phyloP scores from a whole-genome alignment of 371 early-diverging fungal genomes.

The Smittium culicis region DNA sequence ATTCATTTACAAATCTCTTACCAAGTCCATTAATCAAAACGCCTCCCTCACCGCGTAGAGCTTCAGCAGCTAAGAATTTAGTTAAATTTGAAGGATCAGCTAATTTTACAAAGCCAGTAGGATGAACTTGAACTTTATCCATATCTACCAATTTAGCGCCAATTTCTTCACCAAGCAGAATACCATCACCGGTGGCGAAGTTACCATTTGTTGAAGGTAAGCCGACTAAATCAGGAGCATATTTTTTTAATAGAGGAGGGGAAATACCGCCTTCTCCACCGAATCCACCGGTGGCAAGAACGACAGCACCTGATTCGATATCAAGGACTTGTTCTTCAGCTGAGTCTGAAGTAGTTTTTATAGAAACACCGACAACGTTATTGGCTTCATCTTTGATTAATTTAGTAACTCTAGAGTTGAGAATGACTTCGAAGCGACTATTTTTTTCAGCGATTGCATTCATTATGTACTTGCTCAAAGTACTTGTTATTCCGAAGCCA shows the following conservation, averaged over 20 bases:
- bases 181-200: constrained; percentile 91
- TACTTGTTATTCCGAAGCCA: constrained; percentile 48
- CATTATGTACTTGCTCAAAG: constrained; percentile 26
- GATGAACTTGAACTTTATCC: constrained; percentile 95
- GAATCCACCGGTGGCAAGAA: constrained; percentile 90
- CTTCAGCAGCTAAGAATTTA: constrained; percentile 89
- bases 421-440: constrained; percentile 21
- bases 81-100: constrained; percentile 74
- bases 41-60: constrained; percentile 92
- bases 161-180: constrained; percentile 67
- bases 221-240: constrained; percentile 49
- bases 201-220: constrained; percentile 87
- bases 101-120: constrained; percentile 88
- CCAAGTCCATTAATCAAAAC: constrained; percentile 68
- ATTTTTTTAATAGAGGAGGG: constrained; percentile 47
- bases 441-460: constrained; percentile 6
- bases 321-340: constrained; percentile 32
- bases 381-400: constrained; percentile 39
- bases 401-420: constrained; percentile 19
- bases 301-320: constrained; percentile 58
- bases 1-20: constrained; percentile 86
- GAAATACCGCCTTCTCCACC: constrained; percentile 59
- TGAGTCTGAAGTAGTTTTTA: constrained; percentile 42
- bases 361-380: constrained; percentile 69
- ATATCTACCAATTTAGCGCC: constrained; percentile 83